phyloP scores from a whole-genome alignment of 2,329 filamentous ascomycete species.

The Truncatella angustata region DNA sequence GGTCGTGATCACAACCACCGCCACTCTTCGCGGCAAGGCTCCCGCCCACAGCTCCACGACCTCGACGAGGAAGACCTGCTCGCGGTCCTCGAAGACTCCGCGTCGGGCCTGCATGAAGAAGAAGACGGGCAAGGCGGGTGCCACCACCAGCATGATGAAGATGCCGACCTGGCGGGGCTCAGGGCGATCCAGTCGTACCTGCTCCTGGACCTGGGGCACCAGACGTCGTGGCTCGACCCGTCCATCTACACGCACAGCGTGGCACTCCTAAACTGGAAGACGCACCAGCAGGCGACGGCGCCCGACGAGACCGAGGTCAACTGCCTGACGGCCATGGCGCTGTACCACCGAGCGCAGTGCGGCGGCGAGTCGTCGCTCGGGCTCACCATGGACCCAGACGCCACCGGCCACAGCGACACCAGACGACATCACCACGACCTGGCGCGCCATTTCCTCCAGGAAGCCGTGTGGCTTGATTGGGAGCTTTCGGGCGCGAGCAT shows the following conservation, averaged over 20 bases:
- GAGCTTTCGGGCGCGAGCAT: constrained; percentile 5
- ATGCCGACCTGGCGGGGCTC: not conserved
- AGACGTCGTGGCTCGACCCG: constrained; percentile 2
- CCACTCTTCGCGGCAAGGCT: not conserved
- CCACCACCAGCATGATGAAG: no score
- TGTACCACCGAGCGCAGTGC: constrained; percentile 1
- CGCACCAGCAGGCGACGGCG: not conserved
- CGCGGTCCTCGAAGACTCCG: not conserved
- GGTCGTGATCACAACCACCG: no score
- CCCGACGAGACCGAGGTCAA: constrained; percentile 7
- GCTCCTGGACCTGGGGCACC: constrained; percentile 5
- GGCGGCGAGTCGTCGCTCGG: not conserved
- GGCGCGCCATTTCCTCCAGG: not conserved
- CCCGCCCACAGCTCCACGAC: not conserved
- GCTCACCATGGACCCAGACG: no score
- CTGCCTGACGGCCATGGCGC: constrained; percentile 11
- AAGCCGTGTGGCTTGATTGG: constrained; percentile 8
- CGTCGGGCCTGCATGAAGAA: not conserved
- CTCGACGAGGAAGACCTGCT: not conserved
- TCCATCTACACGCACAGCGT: not conserved
- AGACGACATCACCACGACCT: not conserved
- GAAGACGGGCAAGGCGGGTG: no score
- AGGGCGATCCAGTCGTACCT: not conserved
- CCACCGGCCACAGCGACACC: not conserved
- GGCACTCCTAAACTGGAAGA: not conserved